These are phyloP conservation scores for Pelargonium fulgidum DNA, from an alignment of 441 rosid genomes.

Conservation along the genomic window DNA sequence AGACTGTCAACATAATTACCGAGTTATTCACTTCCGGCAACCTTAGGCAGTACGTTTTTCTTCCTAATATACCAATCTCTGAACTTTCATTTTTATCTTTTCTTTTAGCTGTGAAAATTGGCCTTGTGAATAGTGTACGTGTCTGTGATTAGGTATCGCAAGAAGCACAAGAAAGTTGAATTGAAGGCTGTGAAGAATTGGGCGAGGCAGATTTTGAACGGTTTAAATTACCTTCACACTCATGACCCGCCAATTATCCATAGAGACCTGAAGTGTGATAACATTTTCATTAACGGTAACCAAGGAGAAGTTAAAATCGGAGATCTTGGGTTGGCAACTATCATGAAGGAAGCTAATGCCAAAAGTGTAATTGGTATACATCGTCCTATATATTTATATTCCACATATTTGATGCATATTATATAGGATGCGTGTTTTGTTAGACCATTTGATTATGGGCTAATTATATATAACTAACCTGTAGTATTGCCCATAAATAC, in stretches of 20 bases:
- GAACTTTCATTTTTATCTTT: neutral
- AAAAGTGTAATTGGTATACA: neutral
- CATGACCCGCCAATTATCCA: conserved; percentile 93
- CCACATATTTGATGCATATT: neutral
- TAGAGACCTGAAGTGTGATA: conserved; percentile 98
- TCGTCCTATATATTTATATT: neutral
- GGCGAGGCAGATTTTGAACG: conserved; percentile 91
- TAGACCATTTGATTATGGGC: neutral
- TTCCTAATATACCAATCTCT: neutral
- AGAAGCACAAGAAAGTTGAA: conserved; percentile 79
- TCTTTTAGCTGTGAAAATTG: neutral
- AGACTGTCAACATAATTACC: conserved; percentile 83
- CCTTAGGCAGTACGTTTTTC: conserved; percentile 69
- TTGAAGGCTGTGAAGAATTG: conserved; percentile 92
- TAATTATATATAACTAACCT: too few relatives aligned
- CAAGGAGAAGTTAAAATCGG: conserved; percentile 98
- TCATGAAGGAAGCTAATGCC: conserved; percentile 69
- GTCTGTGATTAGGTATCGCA: conserved; percentile 49
- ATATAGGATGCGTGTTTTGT: neutral
- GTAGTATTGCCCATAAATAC: neutral
- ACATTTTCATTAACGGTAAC: conserved; percentile 87
- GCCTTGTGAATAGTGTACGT: neutral
- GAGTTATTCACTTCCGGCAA: conserved; percentile 98
- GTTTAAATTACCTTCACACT: conserved; percentile 73
- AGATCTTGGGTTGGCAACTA: conserved; percentile 95